phyloP scores from a whole-genome alignment of 177 flowering plant species.

The Tripterygium wilfordii region DNA sequence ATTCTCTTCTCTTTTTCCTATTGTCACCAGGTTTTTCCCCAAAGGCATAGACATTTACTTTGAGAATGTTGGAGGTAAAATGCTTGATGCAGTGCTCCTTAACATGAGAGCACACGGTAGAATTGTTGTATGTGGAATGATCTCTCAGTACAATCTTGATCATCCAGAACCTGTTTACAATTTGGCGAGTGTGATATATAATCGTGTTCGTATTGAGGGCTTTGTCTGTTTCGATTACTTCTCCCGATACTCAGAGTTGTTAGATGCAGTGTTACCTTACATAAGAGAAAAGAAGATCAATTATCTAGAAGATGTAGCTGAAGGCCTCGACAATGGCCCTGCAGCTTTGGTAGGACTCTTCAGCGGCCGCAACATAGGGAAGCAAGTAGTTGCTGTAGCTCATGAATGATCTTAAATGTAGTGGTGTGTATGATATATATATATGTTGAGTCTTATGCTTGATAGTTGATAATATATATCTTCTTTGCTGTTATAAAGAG shows the following conservation, averaged over 20 bases:
- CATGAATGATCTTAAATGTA: neutral
- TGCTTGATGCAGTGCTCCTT: slow-evolving; percentile 26
- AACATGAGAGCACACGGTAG: slow-evolving; percentile 27
- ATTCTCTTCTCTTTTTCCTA: neutral
- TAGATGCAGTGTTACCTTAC: slow-evolving; percentile 3
- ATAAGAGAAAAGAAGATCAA: slow-evolving; percentile 10
- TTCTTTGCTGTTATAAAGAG: no score
- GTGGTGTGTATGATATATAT: no score
- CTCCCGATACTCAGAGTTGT: slow-evolving; percentile 1
- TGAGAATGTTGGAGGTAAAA: slow-evolving; percentile 23
- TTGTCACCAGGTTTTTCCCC: slow-evolving; percentile 19
- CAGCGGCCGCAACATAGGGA: slow-evolving; percentile 10
- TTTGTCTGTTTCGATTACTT: neutral
- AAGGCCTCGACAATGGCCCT: slow-evolving; percentile 13
- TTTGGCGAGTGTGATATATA: neutral
- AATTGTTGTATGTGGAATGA: slow-evolving; percentile 13
- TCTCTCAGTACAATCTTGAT: slow-evolving; percentile 16
- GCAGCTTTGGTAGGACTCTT: slow-evolving; percentile 14
- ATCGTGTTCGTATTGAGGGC: slow-evolving; percentile 5
- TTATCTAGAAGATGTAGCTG: slow-evolving; percentile 9
- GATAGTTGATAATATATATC: no score
- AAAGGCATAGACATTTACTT: slow-evolving; percentile 18
- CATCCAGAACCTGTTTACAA: slow-evolving; percentile 12
- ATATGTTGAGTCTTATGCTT: no score
- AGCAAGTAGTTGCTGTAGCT: slow-evolving; percentile 10